Evolutionary conservation across 2,329 filamentous ascomycete species (phyloP), one percentile per base, ranked within the genome.

Genomic region (Claviceps digitariae): DNA sequence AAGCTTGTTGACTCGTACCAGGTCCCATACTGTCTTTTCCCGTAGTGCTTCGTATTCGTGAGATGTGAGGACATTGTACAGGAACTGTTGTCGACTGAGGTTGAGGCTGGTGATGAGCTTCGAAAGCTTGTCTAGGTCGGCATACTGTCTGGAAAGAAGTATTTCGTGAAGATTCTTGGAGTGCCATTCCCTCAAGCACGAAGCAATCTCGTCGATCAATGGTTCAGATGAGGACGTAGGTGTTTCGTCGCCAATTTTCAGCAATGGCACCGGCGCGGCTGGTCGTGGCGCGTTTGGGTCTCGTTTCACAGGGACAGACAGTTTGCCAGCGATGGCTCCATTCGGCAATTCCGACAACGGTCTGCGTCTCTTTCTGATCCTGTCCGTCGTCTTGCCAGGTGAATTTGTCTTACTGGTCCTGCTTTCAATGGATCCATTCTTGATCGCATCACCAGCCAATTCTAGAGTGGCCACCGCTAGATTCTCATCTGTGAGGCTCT

Each of bases 201-300:
- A 96, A 15, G 93, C 90, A 61, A 98, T 97, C 68, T 98, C 93
- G 69, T 98, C 93, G 25, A 98, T 90, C 56, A 98, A 71, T 2
- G 93, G 93, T 66, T 98, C 94, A 9, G 87, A 83, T 17, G 81
- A 76, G 6, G 90, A 96, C 0, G 89, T 95, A 1, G 90, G 88
- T 2, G 90, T 95, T 72, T 98, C 93, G 64, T 98, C 93, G 55
- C 93, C 93, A 66, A 98, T 91, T 68, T 96, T 95, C 52, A 98
- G 77, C 86, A 97, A 93, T 4, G 93, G 93, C 9, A 98, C 90
- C 0, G 93, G 93, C 12, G 94, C 94, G 12, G 89, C 81, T 31
- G 91, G 93, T 61, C 88, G 89, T 12, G 83, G 82, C 25, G 74
- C 79, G 64, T 80, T 75, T 1, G 83, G 82, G 61, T 90, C 81